Percentiles rank a stretch among this genome's conserved stretches.
Evolutionary conservation across 257 asterid species (phyloP).

Genomic region (Gynochthodes officinalis): DNA sequence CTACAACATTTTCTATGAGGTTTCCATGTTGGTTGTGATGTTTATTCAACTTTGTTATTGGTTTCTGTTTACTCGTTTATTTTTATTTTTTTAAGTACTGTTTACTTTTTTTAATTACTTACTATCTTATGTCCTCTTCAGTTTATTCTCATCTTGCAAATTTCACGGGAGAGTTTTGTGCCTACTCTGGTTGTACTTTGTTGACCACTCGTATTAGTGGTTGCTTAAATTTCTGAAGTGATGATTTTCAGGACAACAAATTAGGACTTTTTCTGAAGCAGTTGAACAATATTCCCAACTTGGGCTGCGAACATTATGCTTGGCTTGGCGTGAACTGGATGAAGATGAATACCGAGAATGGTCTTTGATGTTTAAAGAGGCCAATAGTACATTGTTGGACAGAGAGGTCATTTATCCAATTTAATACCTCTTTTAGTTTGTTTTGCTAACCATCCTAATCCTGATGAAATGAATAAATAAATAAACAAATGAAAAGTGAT

Average conservation of each 20-base stretch:
- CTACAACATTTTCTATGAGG: neutral
- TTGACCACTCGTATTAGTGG: neutral
- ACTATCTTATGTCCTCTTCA: neutral
- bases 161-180: neutral
- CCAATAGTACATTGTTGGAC: slow-evolving; percentile 87
- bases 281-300: slow-evolving; percentile 94
- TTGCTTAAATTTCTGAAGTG: slow-evolving; percentile 23
- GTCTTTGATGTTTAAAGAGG: slow-evolving; percentile 90
- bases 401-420: slow-evolving; percentile 64
- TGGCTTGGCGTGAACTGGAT: slow-evolving; percentile 89
- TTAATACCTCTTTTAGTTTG: neutral
- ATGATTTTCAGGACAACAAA: slow-evolving; percentile 73
- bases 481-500: neutral
- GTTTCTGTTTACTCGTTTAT: no score
- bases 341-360: slow-evolving; percentile 85
- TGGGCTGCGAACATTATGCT: slow-evolving; percentile 92
- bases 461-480: neutral
- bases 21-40: neutral
- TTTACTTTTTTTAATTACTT: neutral
- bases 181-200: neutral
- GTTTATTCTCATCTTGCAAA: neutral
- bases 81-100: no score
- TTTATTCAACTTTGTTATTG: neutral
- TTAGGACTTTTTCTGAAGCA: slow-evolving; percentile 71
- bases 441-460: neutral